Evolutionary conservation across 306 rosid genomes (phyloP), one percentile per base, ranked within the genome.

Genomic region (Ochetophila trinervis): DNA sequence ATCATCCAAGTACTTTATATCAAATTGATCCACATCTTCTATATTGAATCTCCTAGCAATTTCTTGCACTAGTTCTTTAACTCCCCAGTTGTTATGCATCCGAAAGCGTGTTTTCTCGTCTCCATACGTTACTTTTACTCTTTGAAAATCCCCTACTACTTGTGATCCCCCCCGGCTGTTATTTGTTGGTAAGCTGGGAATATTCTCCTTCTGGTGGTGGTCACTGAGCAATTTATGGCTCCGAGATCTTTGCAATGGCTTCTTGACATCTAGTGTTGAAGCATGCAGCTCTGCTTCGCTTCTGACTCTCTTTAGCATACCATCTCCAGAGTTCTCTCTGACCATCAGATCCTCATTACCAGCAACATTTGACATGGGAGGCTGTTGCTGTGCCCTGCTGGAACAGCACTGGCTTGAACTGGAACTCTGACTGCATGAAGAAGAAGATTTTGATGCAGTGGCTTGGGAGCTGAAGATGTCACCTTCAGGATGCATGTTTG

Each of bases 1-100:
- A 71, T 94, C 99, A 32, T 94, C 99, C 83, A 94, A 85, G 70
- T 94, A 94, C 73, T 86, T 94, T 53, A 94, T 40, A 77, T 85
- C 84, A 5, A 65, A 90, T 60, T 60, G 77, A 67, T 73, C 80
- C 86, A 85, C 78, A 72, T 90, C 95, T 53, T 66, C 69, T 24
- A 90, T 74, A 54, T 73, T 69, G 67, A 88, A 94, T 68, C 97
- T 75, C 65, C 65, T 78, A 40, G 69, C 82, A 27, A 90, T 71
- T 84, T 90, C 96, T 57, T 69, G 70, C 86, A 80, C 24, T 67
- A 94, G 84, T 70, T 85, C 80, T 60, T 55, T 65, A 34, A 78
- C 77, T 11, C 77, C 47, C 88, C 94, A 85, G 35, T 16, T 62
- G 53, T 59, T 81, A 3, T 75, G 87, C 80, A 88, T 76, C 63